Evolutionary conservation across 768 basidiomycete species (phyloP), one percentile per base, ranked within the genome.

Genomic region (Leccinum pellstonianum): DNA sequence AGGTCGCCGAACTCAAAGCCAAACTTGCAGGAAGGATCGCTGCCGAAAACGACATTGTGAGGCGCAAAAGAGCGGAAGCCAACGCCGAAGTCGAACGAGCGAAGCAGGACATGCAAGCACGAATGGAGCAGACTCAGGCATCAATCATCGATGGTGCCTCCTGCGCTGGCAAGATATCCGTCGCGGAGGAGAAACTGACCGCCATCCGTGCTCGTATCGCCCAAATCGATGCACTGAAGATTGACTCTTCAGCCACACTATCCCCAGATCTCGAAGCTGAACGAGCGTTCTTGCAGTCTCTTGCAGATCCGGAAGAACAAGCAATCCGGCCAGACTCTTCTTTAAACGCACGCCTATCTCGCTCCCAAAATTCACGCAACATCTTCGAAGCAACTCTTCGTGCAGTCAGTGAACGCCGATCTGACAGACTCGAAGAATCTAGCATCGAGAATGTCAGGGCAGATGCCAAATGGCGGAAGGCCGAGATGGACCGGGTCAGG

Each of bases 321-420:
- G 82, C 79, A 21, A 68, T 87, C 52, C 84, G 80, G 66, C 70
- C 84, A 2, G 79, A 82, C 50, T 90, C 91, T 8, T 70, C 80
- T 1, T 72, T 91, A 47, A 83, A 80, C 60, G 71, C 76, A 55
- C 81, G 86, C 57, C 70, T 91, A 29, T 83, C 85, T 67, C 84
- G 87, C 5, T 87, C 91, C 3, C 80, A 81, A 58, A 94, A 93
- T 69, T 86, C 90, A 4, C 80, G 77, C 61, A 85, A 87, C 33
- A 89, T 94, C 81, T 92, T 94, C 68, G 90, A 92, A 51, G 92
- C 90, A 15, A 91, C 89, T 38, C 82, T 94, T 69, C 84, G 89
- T n/a, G 91, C 91, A 15, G 86, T 87, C 52, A 85, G 87, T 35
- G 90, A 95, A 68, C 80, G 93, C 56, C 86, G 82, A 61, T 90